Percentiles rank a stretch among this genome's conserved stretches.
Conservation (phyloP, 768 basidiomycete species). For the Suillus bovinus region DNA sequence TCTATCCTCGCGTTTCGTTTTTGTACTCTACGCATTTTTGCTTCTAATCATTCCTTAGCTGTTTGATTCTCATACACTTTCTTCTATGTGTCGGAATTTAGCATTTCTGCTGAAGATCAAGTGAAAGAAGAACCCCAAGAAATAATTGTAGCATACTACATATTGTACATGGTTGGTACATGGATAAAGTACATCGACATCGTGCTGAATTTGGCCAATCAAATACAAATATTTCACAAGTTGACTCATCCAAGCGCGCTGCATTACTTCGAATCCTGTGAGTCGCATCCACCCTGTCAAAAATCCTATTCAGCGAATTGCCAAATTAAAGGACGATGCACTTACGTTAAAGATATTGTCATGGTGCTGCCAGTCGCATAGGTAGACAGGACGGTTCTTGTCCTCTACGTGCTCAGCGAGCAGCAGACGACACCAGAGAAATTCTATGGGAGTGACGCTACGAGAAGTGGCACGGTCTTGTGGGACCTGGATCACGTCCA, state of each 20-base stretch:
- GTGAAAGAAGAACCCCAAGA: not conserved
- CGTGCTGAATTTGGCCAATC: not conserved
- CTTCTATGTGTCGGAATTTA: not conserved
- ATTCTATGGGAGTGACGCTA: constrained; percentile 23
- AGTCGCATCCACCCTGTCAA: constrained; percentile 9
- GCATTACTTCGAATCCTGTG: not conserved
- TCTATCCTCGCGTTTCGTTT: not conserved
- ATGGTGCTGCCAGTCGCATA: constrained; percentile 26
- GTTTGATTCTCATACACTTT: not conserved
- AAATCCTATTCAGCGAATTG: not conserved
- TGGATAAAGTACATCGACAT: not conserved
- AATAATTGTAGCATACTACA: not conserved
- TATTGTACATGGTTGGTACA: too few species aligned
- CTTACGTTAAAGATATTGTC: constrained; percentile 23
- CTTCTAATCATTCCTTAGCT: not conserved
- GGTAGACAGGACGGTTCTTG: constrained; percentile 17
- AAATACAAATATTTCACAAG: too few species aligned
- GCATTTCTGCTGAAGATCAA: not conserved
- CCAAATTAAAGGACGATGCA: not conserved
- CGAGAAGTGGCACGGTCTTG: constrained; percentile 5
- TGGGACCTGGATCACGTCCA: not conserved
- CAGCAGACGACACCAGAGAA: constrained; percentile 21
- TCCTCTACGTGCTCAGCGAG: constrained; percentile 21
- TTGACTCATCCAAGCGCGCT: not conserved
- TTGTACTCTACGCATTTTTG: not conserved